Evolutionary conservation across 2,329 filamentous ascomycete genomes (phyloP).

Genomic region (Amauroascus verrucosus): DNA sequence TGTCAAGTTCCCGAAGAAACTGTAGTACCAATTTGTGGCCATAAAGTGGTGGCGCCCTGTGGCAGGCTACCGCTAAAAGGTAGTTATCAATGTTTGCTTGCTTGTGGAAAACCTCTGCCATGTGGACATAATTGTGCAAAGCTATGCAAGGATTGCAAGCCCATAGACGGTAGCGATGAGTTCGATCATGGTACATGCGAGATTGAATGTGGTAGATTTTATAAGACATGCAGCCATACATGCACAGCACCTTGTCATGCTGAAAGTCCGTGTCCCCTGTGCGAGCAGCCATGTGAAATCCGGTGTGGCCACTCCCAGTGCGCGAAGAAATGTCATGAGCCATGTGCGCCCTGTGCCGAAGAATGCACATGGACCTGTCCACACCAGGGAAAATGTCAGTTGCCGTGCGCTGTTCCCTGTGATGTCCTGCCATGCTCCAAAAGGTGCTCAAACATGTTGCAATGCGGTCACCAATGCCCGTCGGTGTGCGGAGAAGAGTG

Average conservation of each 20-base stretch:
- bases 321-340: slow-evolving; percentile 46
- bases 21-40: not conserved
- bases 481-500: slow-evolving; percentile 56
- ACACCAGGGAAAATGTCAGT: slow-evolving; percentile 39
- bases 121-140: slow-evolving; percentile 8
- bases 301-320: slow-evolving; percentile 50
- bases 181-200: not conserved
- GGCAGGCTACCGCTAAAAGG: not conserved
- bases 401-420: slow-evolving; percentile 59
- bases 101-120: slow-evolving; percentile 1
- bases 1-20: not conserved
- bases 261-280: slow-evolving; percentile 8
- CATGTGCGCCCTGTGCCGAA: slow-evolving; percentile 53
- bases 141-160: not conserved
- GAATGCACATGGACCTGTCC: slow-evolving; percentile 47
- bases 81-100: not conserved
- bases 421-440: slow-evolving; percentile 54
- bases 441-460: slow-evolving; percentile 45
- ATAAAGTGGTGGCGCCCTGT: slow-evolving; percentile 3
- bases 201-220: not conserved
- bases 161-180: not conserved
- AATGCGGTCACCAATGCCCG: slow-evolving; percentile 55
- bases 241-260: slow-evolving; percentile 9
- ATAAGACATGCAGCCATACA: slow-evolving; percentile 10
- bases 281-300: slow-evolving; percentile 41